These are phyloP conservation scores for Passiflora organensis DNA, from an alignment of 345 rosid species.

Conservation along the genomic window DNA sequence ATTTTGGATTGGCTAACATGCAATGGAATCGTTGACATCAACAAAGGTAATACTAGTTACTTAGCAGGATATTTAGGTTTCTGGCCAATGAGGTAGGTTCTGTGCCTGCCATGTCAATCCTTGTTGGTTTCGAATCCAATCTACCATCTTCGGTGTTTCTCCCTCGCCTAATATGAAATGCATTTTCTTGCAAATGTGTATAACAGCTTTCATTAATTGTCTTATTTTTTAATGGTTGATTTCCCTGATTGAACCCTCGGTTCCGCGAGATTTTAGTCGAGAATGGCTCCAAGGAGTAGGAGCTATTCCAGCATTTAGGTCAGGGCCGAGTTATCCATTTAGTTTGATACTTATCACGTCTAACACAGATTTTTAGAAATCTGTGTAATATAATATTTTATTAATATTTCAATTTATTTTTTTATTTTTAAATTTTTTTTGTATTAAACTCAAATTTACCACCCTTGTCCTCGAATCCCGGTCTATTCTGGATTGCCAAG, in stretches of 20 bases:
- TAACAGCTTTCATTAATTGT: conserved; percentile 21
- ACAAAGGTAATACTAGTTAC: neutral
- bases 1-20: conserved; percentile 9
- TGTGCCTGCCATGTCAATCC: neutral
- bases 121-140: conserved; percentile 7
- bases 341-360: no score
- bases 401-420: no score
- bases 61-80: conserved; percentile 2
- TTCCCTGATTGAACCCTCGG: conserved; percentile 9
- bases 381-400: no score
- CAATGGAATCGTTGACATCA: conserved; percentile 9
- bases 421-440: no score
- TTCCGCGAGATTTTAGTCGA: conserved; percentile 24
- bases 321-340: no score
- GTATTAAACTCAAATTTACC: no score
- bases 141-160: conserved; percentile 6
- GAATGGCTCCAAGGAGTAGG: conserved; percentile 20
- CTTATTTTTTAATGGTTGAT: conserved; percentile 24
- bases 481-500: no score
- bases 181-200: conserved; percentile 54
- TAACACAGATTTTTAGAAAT: no score
- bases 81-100: conserved; percentile 13
- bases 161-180: conserved; percentile 23
- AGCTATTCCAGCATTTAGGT: conserved; percentile 36
- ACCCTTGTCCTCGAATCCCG: no score